Percentiles rank a stretch among this genome's conserved stretches.
Evolutionary conservation across 768 basidiomycete genomes (phyloP).

Genomic region (Lentinula edodes): DNA sequence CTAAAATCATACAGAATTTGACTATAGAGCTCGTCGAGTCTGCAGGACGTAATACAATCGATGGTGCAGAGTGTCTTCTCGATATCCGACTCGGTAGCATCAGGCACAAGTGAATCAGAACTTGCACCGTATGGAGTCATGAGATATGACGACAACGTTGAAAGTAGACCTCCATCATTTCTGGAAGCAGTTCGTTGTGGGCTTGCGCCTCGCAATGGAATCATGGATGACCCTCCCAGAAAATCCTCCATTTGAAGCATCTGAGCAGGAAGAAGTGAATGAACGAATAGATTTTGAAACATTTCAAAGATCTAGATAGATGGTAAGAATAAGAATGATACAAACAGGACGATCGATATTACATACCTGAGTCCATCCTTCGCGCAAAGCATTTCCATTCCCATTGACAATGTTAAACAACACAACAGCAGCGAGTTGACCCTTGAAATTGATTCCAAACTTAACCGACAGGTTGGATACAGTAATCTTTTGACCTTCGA

Average conservation of each 20-base stretch:
- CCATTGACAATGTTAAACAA: conserved; percentile 97
- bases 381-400: conserved; percentile 87
- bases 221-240: conserved; percentile 88
- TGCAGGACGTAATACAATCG: conserved; percentile 91
- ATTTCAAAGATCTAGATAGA: conserved; percentile 86
- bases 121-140: conserved; percentile 87
- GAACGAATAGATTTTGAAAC: conserved; percentile 93
- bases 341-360: background rate
- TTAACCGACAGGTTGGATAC: conserved; percentile 89
- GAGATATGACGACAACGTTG: conserved; percentile 90
- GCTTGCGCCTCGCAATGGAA: conserved; percentile 78
- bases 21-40: conserved; percentile 88
- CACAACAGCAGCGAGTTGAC: conserved; percentile 94
- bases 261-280: conserved; percentile 82
- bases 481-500: conserved; percentile 85
- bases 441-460: conserved; percentile 93
- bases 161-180: conserved; percentile 87
- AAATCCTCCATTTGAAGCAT: conserved; percentile 99
- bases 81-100: conserved; percentile 86
- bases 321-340: background rate
- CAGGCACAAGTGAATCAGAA: conserved; percentile 71
- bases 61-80: conserved; percentile 94
- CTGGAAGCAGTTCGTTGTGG: conserved; percentile 56
- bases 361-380: conserved; percentile 88
- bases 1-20: conserved; percentile 76